Evolutionary conservation across 768 basidiomycete species (phyloP), one percentile per base, ranked within the genome.

Genomic region (Russula brevipes): DNA sequence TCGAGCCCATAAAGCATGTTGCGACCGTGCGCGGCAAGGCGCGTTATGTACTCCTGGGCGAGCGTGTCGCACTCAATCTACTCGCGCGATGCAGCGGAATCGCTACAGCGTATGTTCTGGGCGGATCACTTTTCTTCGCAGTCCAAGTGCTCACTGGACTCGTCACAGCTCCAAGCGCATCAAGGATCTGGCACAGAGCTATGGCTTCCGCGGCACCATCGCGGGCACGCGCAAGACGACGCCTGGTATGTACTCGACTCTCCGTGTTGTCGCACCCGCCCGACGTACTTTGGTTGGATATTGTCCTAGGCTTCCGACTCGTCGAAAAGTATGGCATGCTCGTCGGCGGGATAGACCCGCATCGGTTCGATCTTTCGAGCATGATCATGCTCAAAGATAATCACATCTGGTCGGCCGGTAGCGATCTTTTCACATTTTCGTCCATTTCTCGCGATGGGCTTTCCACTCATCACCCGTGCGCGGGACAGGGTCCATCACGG

Each of bases 301-400:
- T 45, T 36, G 8, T 3, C 17, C 45, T 35, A 89, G 88, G 96
- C 2, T 98, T 98, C 78, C 81, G 96, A 54, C 79, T 98, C 36
- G 95, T 98, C 7, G 97, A 98, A 75, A 99, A 99, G 75, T 98
- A 99, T 72, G 97, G 87, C 5, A 98, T 99, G 97, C 76, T 98
- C 49, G 92, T 98, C 12, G 96, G 96, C 14, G 96, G 97, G 8
- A 89, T 98, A 69, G 97, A 99, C 73, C 78, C 91, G 12, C 96
- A 98, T 77, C 85, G 96, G 31, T 88, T 97, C 69, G 94, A 98
- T 74, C 81, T 98, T n/a, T 94, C 91, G 35, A 91, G 90, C 72
- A 98, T 99, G 96, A 95, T 98, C 72, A 98, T 98, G 96, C 84
- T 99, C 70, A 98, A 99, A 76, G 96, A 99, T 70, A 99, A 99